Conservation (phyloP, 441 rosid genomes). For the Pelargonium fulgidum region DNA sequence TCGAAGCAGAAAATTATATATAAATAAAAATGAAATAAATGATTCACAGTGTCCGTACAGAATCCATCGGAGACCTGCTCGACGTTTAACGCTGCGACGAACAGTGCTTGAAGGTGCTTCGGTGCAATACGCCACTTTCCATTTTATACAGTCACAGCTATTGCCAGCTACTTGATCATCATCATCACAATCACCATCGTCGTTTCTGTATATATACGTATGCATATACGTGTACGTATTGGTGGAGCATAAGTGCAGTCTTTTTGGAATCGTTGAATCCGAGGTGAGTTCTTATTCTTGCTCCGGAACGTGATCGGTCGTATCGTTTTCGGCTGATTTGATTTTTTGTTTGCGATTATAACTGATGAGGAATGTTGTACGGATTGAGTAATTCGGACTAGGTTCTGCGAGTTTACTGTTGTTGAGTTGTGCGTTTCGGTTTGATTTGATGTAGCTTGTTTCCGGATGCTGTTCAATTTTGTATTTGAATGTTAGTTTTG, state of each 20-base stretch:
- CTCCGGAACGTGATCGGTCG: neutral
- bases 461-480: too few relatives aligned
- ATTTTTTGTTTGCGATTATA: neutral
- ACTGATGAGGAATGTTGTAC: neutral
- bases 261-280: neutral
- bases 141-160: neutral
- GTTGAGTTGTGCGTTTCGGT: neutral
- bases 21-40: neutral
- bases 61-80: neutral
- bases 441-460: too few relatives aligned
- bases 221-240: neutral
- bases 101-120: too few relatives aligned
- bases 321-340: neutral
- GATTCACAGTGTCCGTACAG: conserved; percentile 3
- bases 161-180: neutral
- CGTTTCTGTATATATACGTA: neutral
- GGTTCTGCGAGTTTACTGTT: neutral
- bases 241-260: neutral
- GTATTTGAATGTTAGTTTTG: neutral
- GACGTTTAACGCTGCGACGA: too few relatives aligned
- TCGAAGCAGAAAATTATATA: too few relatives aligned
- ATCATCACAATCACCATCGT: neutral
- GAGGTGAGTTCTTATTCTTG: neutral
- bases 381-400: neutral
- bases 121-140: neutral